Conservation (phyloP, 371 early-diverging fungal species). For the Syncephalastrum racemosum region DNA sequence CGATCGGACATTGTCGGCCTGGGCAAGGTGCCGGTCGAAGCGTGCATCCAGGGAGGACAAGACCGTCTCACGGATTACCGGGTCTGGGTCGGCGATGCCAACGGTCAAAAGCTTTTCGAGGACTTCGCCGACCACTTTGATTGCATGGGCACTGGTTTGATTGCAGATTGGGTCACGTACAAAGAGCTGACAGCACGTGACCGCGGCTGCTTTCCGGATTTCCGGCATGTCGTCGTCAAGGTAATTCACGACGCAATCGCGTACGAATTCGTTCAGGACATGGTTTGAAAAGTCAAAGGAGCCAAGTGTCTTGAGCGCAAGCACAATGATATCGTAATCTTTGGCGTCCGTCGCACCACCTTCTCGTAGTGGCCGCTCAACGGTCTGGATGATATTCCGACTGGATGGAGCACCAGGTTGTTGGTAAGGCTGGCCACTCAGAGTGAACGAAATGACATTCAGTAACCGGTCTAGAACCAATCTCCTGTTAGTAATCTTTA, state of each 20-base stretch:
- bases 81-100: slow-evolving; percentile 90
- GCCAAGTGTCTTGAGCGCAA: slow-evolving; percentile 87
- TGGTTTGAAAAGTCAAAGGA: slow-evolving; percentile 85
- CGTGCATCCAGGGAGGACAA: slow-evolving; percentile 76
- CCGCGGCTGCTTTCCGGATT: slow-evolving; percentile 86
- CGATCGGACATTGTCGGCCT: slow-evolving; percentile 88
- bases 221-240: slow-evolving; percentile 83
- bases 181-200: slow-evolving; percentile 86
- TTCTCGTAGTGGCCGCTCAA: slow-evolving; percentile 49
- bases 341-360: slow-evolving; percentile 53
- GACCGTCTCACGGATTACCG: slow-evolving; percentile 79
- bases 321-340: slow-evolving; percentile 76
- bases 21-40: slow-evolving; percentile 89
- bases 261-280: slow-evolving; percentile 88
- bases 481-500: not conserved
- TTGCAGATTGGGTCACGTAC: slow-evolving; percentile 73
- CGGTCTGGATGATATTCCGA: slow-evolving; percentile 39
- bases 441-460: slow-evolving; percentile 84
- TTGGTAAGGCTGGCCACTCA: slow-evolving; percentile 86
- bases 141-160: slow-evolving; percentile 82
- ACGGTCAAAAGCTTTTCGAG: slow-evolving; percentile 85
- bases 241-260: slow-evolving; percentile 84
- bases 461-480: slow-evolving; percentile 72
- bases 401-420: slow-evolving; percentile 74
- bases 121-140: slow-evolving; percentile 87